Evolutionary conservation across 768 basidiomycete species (phyloP).

Genomic region (Pleurotus cornucopiae): DNA sequence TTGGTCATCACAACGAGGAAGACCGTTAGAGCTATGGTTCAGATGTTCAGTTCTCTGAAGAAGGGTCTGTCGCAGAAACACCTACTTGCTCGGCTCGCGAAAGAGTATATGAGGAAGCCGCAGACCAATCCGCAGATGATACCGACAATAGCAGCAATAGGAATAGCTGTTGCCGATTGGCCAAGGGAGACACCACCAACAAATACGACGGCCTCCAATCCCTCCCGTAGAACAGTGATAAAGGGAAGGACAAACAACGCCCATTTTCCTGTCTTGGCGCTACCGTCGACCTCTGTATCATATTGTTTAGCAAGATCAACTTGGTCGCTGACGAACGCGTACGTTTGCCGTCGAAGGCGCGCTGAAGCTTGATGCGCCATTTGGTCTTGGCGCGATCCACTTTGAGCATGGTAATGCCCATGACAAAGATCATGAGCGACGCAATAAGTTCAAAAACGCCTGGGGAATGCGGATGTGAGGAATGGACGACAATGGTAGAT

Average conservation of each 20-base stretch:
- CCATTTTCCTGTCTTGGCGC: constrained; percentile 68
- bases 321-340: constrained; percentile 11
- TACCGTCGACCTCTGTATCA: constrained; percentile 39
- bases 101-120: constrained; percentile 77
- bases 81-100: constrained; percentile 70
- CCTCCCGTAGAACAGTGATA: constrained; percentile 91
- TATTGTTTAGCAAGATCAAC: not conserved
- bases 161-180: constrained; percentile 78
- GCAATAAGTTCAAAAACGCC: constrained; percentile 71
- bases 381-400: constrained; percentile 93
- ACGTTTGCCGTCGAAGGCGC: constrained; percentile 67
- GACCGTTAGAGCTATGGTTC: constrained; percentile 57
- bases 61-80: not conserved
- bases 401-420: constrained; percentile 93
- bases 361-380: constrained; percentile 87
- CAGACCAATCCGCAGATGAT: constrained; percentile 70
- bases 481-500: not conserved
- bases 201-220: constrained; percentile 88
- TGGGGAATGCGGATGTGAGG: constrained; percentile 18
- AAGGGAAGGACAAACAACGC: constrained; percentile 85
- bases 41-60: not conserved
- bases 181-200: constrained; percentile 91
- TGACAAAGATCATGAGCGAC: constrained; percentile 80
- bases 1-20: constrained; percentile 94
- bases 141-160: constrained; percentile 86